phyloP scores from a whole-genome alignment of 495 filamentous ascomycete species.

The Haplographium delicatum region DNA sequence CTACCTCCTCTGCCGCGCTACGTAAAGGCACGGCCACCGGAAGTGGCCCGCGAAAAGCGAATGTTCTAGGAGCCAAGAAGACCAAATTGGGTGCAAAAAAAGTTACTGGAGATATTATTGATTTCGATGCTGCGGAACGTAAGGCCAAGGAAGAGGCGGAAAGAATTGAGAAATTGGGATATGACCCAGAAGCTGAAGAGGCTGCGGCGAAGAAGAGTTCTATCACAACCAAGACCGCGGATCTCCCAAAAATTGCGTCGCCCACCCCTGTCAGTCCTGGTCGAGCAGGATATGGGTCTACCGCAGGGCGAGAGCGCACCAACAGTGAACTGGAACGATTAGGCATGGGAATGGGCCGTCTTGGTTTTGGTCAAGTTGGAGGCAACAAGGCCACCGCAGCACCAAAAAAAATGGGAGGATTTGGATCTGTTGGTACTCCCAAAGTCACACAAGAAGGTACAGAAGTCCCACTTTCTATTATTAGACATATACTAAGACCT shows the following conservation, averaged over 20 bases:
- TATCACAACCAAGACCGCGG: slow-evolving; percentile 34
- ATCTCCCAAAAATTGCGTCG: slow-evolving; percentile 54
- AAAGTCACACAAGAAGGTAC: slow-evolving; percentile 67
- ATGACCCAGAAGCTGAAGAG: slow-evolving; percentile 86
- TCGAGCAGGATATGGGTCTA: slow-evolving; percentile 54
- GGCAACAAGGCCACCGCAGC: slow-evolving; percentile 53
- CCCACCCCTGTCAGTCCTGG: slow-evolving; percentile 71
- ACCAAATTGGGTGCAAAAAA: slow-evolving; percentile 88
- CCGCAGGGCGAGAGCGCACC: slow-evolving; percentile 41
- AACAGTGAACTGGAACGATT: slow-evolving; percentile 81
- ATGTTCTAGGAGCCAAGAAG: slow-evolving; percentile 88
- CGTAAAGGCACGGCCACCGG: slow-evolving; percentile 58
- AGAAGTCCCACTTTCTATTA: too few relatives aligned
- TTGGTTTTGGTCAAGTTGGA: slow-evolving; percentile 88
- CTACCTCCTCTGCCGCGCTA: slow-evolving; percentile 67
- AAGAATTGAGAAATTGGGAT: slow-evolving; percentile 95
- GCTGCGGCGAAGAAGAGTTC: slow-evolving; percentile 49
- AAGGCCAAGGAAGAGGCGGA: slow-evolving; percentile 98
- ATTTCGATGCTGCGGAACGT: slow-evolving; percentile 95
- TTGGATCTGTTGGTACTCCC: slow-evolving; percentile 76
- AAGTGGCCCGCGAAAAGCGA: slow-evolving; percentile 65
- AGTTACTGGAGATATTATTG: slow-evolving; percentile 67
- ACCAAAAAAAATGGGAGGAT: slow-evolving; percentile 69
- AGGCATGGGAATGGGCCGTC: slow-evolving; percentile 80
- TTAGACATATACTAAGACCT: too few relatives aligned